Evolutionary conservation across 306 rosid genomes (phyloP).

Genomic region (Cicer cuneatum): DNA sequence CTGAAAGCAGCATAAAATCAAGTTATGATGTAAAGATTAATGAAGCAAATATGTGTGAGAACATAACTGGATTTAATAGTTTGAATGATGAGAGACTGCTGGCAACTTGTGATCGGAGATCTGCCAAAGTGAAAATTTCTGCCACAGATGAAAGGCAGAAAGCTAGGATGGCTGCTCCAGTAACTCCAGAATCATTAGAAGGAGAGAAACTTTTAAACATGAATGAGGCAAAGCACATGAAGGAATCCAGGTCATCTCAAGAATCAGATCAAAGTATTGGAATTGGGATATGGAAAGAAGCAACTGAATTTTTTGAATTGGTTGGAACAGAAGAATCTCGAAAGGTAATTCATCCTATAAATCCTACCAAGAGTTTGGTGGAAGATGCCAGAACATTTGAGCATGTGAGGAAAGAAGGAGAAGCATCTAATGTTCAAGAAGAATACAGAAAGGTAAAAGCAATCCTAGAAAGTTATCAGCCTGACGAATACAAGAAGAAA

Average conservation of each 20-base stretch:
- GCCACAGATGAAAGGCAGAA: constrained; percentile 61
- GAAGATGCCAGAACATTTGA: constrained; percentile 49
- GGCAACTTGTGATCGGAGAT: constrained; percentile 50
- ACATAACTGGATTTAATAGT: constrained; percentile 46
- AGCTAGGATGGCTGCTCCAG: constrained; percentile 51
- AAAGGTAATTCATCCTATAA: constrained; percentile 52
- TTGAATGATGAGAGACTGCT: constrained; percentile 53
- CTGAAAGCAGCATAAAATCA: constrained; percentile 50
- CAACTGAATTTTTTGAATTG: constrained; percentile 78
- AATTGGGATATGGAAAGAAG: constrained; percentile 79
- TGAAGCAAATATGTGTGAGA: constrained; percentile 50
- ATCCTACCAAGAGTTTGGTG: constrained; percentile 48
- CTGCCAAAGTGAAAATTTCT: constrained; percentile 44
- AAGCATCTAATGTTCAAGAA: constrained; percentile 48
- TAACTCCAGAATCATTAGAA: constrained; percentile 51
- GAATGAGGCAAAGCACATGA: constrained; percentile 50
- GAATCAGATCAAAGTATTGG: constrained; percentile 58
- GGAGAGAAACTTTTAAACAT: constrained; percentile 47
- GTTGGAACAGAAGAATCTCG: constrained; percentile 67
- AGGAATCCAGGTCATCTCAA: constrained; percentile 59
- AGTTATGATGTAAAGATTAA: constrained; percentile 51
- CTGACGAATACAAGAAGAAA: constrained; percentile 54
- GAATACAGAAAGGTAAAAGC: constrained; percentile 44
- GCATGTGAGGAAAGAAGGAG: constrained; percentile 50
- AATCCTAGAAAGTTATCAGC: constrained; percentile 41